Evolutionary conservation across 805 yeast genomes (phyloP), one percentile per base, ranked within the genome.

Genomic region (Saccharomyces mikatae): DNA sequence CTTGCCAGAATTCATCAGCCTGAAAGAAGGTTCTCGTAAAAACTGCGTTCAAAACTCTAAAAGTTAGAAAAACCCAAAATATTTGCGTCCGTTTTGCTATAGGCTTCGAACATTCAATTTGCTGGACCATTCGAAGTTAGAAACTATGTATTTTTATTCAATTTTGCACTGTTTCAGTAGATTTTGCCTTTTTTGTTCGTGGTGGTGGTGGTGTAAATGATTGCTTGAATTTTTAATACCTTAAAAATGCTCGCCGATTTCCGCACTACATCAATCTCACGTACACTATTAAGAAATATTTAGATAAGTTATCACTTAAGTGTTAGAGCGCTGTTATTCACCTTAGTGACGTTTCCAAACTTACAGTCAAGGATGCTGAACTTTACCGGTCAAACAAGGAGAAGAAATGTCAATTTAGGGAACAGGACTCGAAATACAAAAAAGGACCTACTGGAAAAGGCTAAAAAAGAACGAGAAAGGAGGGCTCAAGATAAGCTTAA

Each of bases 1-100:
- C 76, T 70, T 94, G 99, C 83, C 85, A 94, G 71, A 78, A 94
- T 70, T 94, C 99, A 69, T 94, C 99, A 0, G 99, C 92, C 68
- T 94, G 99, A 71, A 94, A 94, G 66, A 82, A 94, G 0, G 98
- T 89, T 53, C 66, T 66, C 4, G 81, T 79, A 1, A 83, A 67
- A 26, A 87, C 64, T 0, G 95, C 80, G 68, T 90, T 89, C 62
- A 80, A 31, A 9, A 84, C 57, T 44, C 96, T 70, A n/a, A 78
- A 36, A 17, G 44, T 9, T 36, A 36, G 24, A 17, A 36, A 36
- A 17, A 36, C 2, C 24, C 22, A 36, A 17, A 36, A 36, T 2
- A 36, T n/a, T 36, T 17, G 44, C 5, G 11, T 21, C 17, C 44
- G 17, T 36, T 22, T 17, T 17, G 17, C 24, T 17, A 17, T 21